phyloP scores from a whole-genome alignment of 2,329 filamentous ascomycete genomes.

The Calonectria henricotiae region DNA sequence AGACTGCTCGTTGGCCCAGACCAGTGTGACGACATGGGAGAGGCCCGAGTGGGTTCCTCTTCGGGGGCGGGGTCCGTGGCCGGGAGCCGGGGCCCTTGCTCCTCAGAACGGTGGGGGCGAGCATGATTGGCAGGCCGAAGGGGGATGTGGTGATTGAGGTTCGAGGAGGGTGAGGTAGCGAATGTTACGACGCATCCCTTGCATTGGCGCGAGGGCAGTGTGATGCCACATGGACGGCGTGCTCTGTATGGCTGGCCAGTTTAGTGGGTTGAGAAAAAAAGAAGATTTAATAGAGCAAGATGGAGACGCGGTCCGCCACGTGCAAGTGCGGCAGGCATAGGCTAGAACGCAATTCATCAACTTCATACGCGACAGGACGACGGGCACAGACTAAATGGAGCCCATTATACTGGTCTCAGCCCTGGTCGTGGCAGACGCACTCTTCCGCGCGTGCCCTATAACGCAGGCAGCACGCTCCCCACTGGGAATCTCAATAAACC shows the following conservation, averaged over 20 bases:
- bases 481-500: constrained; percentile 20
- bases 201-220: constrained; percentile 28
- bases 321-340: constrained; percentile 17
- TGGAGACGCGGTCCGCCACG: constrained; percentile 8
- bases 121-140: constrained; percentile 48
- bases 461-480: neutral
- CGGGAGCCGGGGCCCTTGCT: constrained; percentile 51
- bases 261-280: neutral
- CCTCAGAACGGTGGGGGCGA: constrained; percentile 51
- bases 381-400: neutral
- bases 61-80: constrained; percentile 46
- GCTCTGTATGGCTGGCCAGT: neutral
- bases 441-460: neutral
- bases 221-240: constrained; percentile 25
- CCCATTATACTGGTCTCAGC: neutral
- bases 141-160: constrained; percentile 33
- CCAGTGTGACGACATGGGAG: constrained; percentile 38
- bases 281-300: neutral
- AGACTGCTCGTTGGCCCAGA: constrained; percentile 19
- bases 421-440: constrained; percentile 2
- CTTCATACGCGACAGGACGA: constrained; percentile 15
- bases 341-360: constrained; percentile 15
- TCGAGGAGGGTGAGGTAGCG: constrained; percentile 36
- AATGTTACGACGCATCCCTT: constrained; percentile 32
- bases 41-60: constrained; percentile 35